A percentile compares a stretch with the other conserved stretches of the same genome.
Evolutionary conservation across 2,329 filamentous ascomycete genomes (phyloP).

Genomic region (Albifimbria verrucaria): DNA sequence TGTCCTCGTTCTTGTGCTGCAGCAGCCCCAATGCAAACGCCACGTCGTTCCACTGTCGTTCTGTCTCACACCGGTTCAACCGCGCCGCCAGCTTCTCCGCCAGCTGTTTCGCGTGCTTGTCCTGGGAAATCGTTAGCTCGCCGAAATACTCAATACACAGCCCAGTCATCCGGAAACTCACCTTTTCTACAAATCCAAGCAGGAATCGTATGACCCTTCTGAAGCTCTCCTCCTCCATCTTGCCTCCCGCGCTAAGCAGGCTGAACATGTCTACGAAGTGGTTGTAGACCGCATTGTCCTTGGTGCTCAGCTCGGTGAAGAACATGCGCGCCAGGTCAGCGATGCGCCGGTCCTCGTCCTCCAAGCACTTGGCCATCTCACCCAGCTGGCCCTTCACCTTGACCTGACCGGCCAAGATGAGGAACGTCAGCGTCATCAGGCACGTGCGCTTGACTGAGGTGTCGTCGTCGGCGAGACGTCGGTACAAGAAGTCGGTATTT

Average conservation of each 20-base stretch:
- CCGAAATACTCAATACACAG: background rate
- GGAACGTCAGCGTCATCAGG: slow-evolving; percentile 95
- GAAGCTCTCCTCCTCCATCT: slow-evolving; percentile 81
- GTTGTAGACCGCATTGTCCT: slow-evolving; percentile 98
- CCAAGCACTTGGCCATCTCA: slow-evolving; percentile 98
- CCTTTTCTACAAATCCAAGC: slow-evolving; percentile 96
- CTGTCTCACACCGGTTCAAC: slow-evolving; percentile 80
- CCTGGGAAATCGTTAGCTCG: slow-evolving; percentile 47
- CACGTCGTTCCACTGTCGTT: slow-evolving; percentile 97
- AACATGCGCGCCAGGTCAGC: slow-evolving; percentile 96
- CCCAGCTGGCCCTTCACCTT: slow-evolving; percentile 98
- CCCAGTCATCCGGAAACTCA: slow-evolving; percentile 42
- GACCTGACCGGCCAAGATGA: slow-evolving; percentile 95
- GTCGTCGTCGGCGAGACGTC: slow-evolving; percentile 84
- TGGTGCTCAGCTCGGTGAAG: slow-evolving; percentile 94
- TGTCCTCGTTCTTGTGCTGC: slow-evolving; percentile 91
- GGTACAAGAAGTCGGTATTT: slow-evolving; percentile 97
- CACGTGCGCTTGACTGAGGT: slow-evolving; percentile 93
- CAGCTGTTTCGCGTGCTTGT: slow-evolving; percentile 94
- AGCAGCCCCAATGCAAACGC: slow-evolving; percentile 85
- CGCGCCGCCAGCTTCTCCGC: slow-evolving; percentile 89
- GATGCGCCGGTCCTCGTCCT: slow-evolving; percentile 92
- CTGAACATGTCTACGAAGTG: slow-evolving; percentile 99
- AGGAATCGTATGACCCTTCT: slow-evolving; percentile 87
- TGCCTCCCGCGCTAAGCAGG: slow-evolving; percentile 76